Conservation (phyloP, 1,284 basidiomycete species). For the Pseudozyma tsukubaensis region DNA sequence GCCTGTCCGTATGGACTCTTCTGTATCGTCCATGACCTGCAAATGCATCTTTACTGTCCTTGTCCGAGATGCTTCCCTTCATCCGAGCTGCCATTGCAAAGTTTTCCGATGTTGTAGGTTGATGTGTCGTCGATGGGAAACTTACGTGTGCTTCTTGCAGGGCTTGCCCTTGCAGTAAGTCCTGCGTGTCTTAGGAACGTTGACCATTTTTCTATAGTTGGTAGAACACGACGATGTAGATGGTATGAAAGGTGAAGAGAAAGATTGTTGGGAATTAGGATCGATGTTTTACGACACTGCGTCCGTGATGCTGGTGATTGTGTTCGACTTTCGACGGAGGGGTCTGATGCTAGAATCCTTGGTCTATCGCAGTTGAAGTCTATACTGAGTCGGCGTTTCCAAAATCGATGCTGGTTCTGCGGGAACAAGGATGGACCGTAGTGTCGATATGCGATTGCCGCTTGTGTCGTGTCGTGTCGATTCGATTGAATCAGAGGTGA, state of each 20-base stretch:
- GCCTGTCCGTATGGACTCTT: too few relatives aligned
- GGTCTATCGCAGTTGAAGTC: not conserved
- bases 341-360: not conserved
- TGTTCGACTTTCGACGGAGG: too few relatives aligned
- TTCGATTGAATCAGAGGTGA: slow-evolving; percentile 6
- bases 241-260: slow-evolving; percentile 10
- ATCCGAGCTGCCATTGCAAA: slow-evolving; percentile 2
- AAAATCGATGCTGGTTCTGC: not conserved
- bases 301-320: not conserved
- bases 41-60: not conserved
- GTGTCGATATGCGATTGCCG: slow-evolving; percentile 2
- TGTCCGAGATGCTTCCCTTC: not conserved
- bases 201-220: slow-evolving; percentile 64
- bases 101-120: slow-evolving; percentile 2
- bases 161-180: slow-evolving; percentile 97
- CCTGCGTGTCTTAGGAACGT: slow-evolving; percentile 71
- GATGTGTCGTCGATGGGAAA: slow-evolving; percentile 41
- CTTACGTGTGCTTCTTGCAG: slow-evolving; percentile 98
- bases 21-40: not conserved
- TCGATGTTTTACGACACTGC: slow-evolving; percentile 2
- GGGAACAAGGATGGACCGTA: not conserved
- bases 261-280: slow-evolving; percentile 10
- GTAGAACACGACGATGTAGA: slow-evolving; percentile 1
- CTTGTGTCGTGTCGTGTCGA: slow-evolving; percentile 8
- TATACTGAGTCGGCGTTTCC: not conserved